Conservation (phyloP, 2,329 filamentous ascomycete species). For the Penicillium hordei region DNA sequence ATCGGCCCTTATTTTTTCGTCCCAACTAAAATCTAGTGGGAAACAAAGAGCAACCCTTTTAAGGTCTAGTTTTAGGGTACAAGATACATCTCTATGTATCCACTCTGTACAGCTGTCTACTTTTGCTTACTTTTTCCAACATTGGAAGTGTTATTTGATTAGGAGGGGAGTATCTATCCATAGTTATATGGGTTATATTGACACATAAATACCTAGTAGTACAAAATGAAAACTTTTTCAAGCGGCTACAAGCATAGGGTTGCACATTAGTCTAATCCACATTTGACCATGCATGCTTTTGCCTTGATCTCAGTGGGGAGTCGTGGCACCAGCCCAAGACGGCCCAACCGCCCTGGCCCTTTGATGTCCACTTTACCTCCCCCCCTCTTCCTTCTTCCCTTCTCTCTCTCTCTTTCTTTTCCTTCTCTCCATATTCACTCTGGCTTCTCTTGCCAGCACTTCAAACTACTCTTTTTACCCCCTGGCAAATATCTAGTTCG, state of each 20-base stretch:
- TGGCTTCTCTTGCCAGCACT: constrained; percentile 1
- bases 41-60: neutral
- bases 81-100: neutral
- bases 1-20: constrained; percentile 19
- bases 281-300: constrained; percentile 34
- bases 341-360: constrained; percentile 36
- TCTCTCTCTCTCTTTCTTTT: constrained; percentile 8
- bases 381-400: constrained; percentile 24
- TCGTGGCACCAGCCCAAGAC: constrained; percentile 47
- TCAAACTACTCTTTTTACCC: neutral
- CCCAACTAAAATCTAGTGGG: constrained; percentile 9
- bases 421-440: constrained; percentile 9
- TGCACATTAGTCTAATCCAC: constrained; percentile 27
- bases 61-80: constrained; percentile 5
- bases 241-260: constrained; percentile 22
- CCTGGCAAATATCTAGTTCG: constrained; percentile 1
- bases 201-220: neutral
- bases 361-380: constrained; percentile 34
- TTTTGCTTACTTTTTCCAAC: neutral
- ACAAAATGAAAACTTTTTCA: neutral
- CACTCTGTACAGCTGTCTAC: neutral
- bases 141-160: neutral
- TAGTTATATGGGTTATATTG: neutral
- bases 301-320: constrained; percentile 34
- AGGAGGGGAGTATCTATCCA: neutral